Evolutionary conservation across 805 yeast genomes (phyloP).

Genomic region (Pichia ethanolica): DNA sequence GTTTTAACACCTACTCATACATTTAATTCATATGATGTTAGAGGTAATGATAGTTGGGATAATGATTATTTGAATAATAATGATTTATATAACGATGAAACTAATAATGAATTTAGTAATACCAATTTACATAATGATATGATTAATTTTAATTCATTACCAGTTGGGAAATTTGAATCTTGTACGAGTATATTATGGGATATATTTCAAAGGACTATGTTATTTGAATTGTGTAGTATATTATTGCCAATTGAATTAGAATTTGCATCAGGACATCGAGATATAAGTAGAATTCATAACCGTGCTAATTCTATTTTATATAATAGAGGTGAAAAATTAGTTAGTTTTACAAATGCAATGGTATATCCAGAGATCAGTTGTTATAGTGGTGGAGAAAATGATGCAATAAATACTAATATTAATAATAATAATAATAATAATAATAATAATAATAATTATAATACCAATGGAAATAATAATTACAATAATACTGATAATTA

Average conservation of each 20-base stretch:
- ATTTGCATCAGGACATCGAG: constrained; percentile 9
- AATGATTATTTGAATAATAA: not conserved
- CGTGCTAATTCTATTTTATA: constrained; percentile 9
- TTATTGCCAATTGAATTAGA: constrained; percentile 13
- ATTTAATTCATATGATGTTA: not conserved
- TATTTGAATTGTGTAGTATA: constrained; percentile 9
- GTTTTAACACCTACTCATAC: constrained; percentile 8
- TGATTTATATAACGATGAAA: not conserved
- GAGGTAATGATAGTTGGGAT: not conserved
- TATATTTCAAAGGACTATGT: constrained; percentile 9
- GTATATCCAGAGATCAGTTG: constrained; percentile 11
- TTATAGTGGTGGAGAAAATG: not conserved
- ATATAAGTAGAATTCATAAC: constrained; percentile 1
- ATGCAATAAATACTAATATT: too few relatives aligned
- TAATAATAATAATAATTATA: too few relatives aligned
- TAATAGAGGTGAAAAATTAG: constrained; percentile 6
- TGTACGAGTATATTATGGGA: constrained; percentile 12
- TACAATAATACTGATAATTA: too few relatives aligned
- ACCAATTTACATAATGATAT: not conserved
- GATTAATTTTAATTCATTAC: constrained; percentile 8
- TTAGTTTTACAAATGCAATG: constrained; percentile 10
- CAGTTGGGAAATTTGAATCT: constrained; percentile 11
- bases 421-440: too few relatives aligned
- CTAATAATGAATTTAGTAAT: not conserved
- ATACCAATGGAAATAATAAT: too few relatives aligned